Base-by-base conservation (phyloP, 164 flowering plant species). In the Liquidambar formosana region DNA sequence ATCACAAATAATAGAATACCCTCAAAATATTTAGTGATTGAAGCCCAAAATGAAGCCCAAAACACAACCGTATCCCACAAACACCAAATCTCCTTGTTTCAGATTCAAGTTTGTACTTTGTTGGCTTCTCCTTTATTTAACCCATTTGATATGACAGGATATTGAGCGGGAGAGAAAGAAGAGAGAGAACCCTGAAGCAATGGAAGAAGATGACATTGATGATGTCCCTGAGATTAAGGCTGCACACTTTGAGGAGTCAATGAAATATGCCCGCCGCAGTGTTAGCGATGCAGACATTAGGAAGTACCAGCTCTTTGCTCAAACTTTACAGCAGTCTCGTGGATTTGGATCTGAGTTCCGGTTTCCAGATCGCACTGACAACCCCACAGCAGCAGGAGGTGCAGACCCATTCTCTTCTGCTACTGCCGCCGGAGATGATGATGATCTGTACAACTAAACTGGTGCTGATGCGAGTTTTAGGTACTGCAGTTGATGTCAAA, bases 181-280 rank as follows among this genome's bases (percentile, higher is more conserved):
- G 73, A 64, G 63, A 0, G 84, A 77, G 19, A 84, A 80, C 62
- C 89, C 89, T 3, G 89, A 86, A 54, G 86, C 92, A 33, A 88
- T 88, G 92, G 92, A 88, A 27, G 92, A 88, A 68, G 92, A 88
- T 63, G 87, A 77, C 2, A 61, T 45, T 6, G 85, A 85, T 49
- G 92, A 85, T 0, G 87, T 86, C 23, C 60, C 89, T 0, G 92
- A 88, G 75, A 86, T 88, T 13, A 84, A 73, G 53, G 75, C 86
- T 3, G 81, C 81, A 18, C 92, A 88, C 68, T 88, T 88, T 47
- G 92, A 88, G 77, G 92, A 85, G 66, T 88, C 92, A 27, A 86
- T 88, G 92, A 88, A 86, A 64, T 88, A 48, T 75, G 89, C 89
- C 2, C 82, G 89, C 8, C 61, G 87, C 19, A 85, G 89, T 76